Evolutionary conservation across 1,284 basidiomycete species (phyloP), one percentile per base, ranked within the genome.

Genomic region (Moesziomyces antarcticus): DNA sequence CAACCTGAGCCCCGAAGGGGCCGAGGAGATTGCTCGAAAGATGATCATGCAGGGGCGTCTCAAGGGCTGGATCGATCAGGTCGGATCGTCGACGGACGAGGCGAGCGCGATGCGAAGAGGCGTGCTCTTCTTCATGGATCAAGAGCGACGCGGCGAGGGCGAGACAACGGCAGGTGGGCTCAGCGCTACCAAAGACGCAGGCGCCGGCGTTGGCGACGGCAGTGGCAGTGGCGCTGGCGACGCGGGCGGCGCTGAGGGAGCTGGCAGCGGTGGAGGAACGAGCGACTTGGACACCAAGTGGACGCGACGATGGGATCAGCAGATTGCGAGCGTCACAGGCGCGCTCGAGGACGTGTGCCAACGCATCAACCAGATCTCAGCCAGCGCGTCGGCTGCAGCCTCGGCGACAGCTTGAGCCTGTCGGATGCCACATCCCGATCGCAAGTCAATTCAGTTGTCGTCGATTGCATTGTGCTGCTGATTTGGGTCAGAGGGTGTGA

Each of bases 11-110:
- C 33, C 77, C 79, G 84, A 92, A 40, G 93, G 92, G 5, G 94
- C 94, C 21, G 95, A 97, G 86, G 92, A 90, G 3, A 96, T 95
- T 89, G 94, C 94, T 8, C 88, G 94, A 51, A 91, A 91, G 83
- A 97, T 98, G 95, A 96, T 97, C 62, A 93, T 95, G 82, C 94
- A 98, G 85, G 92, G 93, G 10, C 90, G 94, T 69, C 86, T 97
- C 69, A 91, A 91, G 78, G 94, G 92, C 10, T 91, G 90, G 67
- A 96, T 97, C 58, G 94, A 97, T 84, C 95, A 98, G 83, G 93
- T 97, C 4, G 79, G 71, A 6, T n/a, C 14, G 20, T 3, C 44
- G 5, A 49, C 24, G 2, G n/a, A 44, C 4, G 42, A 44, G 21
- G 54, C 41, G 18, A 16, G 14, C 7, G 42, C 33, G 18, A 51